Conservation (phyloP, 2,329 filamentous ascomycete genomes). For the Penicillium fuscoglaucum region DNA sequence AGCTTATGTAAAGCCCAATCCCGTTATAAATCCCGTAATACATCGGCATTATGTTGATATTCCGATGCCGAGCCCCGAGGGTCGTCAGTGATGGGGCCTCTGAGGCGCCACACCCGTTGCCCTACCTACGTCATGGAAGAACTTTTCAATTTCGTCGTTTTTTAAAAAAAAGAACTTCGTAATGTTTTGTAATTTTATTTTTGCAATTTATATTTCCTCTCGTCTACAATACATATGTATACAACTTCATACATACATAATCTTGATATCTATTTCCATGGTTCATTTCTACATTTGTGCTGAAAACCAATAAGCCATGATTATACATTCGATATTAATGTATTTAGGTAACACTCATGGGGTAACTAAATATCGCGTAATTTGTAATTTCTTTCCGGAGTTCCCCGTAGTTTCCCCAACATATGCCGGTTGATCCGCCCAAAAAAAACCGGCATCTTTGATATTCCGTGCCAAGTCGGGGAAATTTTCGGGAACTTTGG, state of each 20-base stretch:
- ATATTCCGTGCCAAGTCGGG: constrained; percentile 5
- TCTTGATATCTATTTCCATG: not conserved
- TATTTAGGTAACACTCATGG: too few species aligned
- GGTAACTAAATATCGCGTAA: not conserved
- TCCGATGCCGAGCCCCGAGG: not conserved
- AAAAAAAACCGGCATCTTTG: not conserved
- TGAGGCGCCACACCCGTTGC: constrained; percentile 5
- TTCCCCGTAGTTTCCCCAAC: not conserved
- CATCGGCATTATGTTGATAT: not conserved
- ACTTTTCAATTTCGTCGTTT: not conserved
- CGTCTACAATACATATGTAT: too few species aligned
- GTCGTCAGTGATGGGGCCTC: not conserved
- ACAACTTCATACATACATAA: too few species aligned
- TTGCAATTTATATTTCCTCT: too few species aligned
- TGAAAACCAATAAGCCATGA: too few species aligned
- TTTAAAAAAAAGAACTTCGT: not conserved
- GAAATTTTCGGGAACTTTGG: not conserved
- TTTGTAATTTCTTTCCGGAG: not conserved
- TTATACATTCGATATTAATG: too few species aligned
- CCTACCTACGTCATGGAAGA: constrained; percentile 8
- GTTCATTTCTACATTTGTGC: not conserved
- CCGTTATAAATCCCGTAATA: not conserved
- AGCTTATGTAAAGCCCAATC: not conserved
- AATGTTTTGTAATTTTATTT: not conserved
- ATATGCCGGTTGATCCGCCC: not conserved